Percentiles rank a stretch among this genome's conserved stretches.
Conservation (phyloP, 2,329 filamentous ascomycete species). For the Sporothrix mexicana region DNA sequence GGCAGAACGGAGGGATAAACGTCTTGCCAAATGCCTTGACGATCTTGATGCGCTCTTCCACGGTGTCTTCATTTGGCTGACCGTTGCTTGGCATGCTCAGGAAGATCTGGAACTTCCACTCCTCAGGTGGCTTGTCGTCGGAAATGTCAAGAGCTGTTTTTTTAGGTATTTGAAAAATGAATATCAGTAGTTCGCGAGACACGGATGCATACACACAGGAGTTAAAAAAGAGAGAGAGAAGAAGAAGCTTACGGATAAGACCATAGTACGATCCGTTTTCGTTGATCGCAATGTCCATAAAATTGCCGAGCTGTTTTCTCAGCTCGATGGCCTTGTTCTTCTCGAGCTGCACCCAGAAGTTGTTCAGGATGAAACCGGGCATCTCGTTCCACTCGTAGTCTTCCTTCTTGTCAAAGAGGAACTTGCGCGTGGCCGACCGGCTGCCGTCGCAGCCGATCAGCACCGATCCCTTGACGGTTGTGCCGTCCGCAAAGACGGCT, state of each 20-base stretch:
- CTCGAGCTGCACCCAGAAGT: constrained; percentile 28
- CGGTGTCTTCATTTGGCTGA: constrained; percentile 8
- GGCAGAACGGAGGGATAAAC: constrained; percentile 29
- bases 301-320: constrained; percentile 25
- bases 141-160: constrained; percentile 26
- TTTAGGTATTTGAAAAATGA: background rate
- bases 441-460: constrained; percentile 29
- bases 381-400: constrained; percentile 22
- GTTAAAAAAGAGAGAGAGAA: background rate
- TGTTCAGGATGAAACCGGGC: constrained; percentile 30
- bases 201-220: background rate
- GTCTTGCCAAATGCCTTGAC: constrained; percentile 15
- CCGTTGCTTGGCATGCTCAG: constrained; percentile 25
- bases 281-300: constrained; percentile 30
- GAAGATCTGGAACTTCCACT: constrained; percentile 31
- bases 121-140: constrained; percentile 20
- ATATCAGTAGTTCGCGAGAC: background rate
- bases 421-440: constrained; percentile 15
- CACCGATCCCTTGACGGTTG: constrained; percentile 17
- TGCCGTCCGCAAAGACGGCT: constrained; percentile 26
- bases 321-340: constrained; percentile 20
- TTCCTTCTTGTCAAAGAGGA: constrained; percentile 20
- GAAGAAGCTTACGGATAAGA: constrained; percentile 22
- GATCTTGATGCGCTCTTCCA: constrained; percentile 13
- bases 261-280: constrained; percentile 26